These are phyloP conservation scores for Mollisiaceae sp. DNA, from an alignment of 2,329 filamentous ascomycete genomes.

Conservation along the genomic window DNA sequence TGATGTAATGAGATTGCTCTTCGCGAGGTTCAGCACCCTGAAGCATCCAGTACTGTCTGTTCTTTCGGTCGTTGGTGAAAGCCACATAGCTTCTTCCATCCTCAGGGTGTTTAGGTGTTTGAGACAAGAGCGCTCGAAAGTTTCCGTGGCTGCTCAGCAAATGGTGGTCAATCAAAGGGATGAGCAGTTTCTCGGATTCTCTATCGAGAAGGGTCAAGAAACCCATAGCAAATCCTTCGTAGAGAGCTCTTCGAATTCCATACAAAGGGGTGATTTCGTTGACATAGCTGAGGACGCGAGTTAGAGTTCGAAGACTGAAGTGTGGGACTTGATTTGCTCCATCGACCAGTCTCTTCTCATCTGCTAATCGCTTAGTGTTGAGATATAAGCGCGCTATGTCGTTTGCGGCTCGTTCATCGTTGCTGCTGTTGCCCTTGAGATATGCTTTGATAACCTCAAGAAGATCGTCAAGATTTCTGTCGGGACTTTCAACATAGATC, in stretches of 20 bases:
- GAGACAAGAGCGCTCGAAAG: slow-evolving; percentile 74
- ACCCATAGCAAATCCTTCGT: slow-evolving; percentile 97
- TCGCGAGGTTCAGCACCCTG: slow-evolving; percentile 71
- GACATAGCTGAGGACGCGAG: slow-evolving; percentile 87
- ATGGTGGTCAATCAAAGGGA: slow-evolving; percentile 80
- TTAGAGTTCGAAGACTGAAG: slow-evolving; percentile 94
- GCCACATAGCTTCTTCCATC: slow-evolving; percentile 81
- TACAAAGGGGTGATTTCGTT: slow-evolving; percentile 84
- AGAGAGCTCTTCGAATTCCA: slow-evolving; percentile 82
- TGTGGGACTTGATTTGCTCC: slow-evolving; percentile 95
- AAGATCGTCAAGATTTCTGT: slow-evolving; percentile 84
- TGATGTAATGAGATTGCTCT: slow-evolving; percentile 88
- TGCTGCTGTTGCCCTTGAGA: slow-evolving; percentile 71
- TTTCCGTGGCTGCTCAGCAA: slow-evolving; percentile 75
- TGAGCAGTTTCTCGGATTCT: slow-evolving; percentile 78
- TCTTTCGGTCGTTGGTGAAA: slow-evolving; percentile 68
- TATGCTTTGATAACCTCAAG: slow-evolving; percentile 89
- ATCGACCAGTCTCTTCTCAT: slow-evolving; percentile 86
- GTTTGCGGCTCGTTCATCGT: slow-evolving; percentile 74
- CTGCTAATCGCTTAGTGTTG: slow-evolving; percentile 80
- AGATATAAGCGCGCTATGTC: slow-evolving; percentile 89
- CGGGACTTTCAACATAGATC: slow-evolving; percentile 90
- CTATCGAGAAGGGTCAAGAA: slow-evolving; percentile 89
- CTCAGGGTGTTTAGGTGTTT: slow-evolving; percentile 76
- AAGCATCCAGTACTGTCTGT: slow-evolving; percentile 87